phyloP scores from a whole-genome alignment of 148 eudicot species.

The Rhododendron molle region DNA sequence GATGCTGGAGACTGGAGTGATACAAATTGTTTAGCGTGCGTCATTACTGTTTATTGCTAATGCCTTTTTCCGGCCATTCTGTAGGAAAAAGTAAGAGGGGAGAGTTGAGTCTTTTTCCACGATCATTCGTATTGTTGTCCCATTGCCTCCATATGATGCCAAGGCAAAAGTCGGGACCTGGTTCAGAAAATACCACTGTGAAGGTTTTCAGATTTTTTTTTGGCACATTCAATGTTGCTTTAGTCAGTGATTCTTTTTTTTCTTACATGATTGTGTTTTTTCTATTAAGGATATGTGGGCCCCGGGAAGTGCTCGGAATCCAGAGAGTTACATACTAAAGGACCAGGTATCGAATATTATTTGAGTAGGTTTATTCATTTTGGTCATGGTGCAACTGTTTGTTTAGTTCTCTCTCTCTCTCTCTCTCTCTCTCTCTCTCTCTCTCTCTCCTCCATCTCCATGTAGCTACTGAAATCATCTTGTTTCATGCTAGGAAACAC shows the following conservation, averaged over 20 bases:
- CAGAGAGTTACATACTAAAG: slow-evolving; percentile 65
- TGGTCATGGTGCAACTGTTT: too few relatives aligned
- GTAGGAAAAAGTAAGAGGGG: slow-evolving; percentile 89
- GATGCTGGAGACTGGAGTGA: too few relatives aligned
- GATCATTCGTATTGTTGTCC: slow-evolving; percentile 58
- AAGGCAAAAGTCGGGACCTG: slow-evolving; percentile 58
- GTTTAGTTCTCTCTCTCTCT: background rate
- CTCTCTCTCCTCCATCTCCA: too few relatives aligned
- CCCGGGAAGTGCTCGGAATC: slow-evolving; percentile 79
- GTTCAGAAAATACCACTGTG: slow-evolving; percentile 45
- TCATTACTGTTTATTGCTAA: background rate
- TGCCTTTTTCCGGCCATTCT: background rate
- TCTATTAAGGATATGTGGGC: slow-evolving; percentile 61
- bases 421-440: background rate
- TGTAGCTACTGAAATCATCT: background rate
- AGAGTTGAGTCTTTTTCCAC: slow-evolving; percentile 84
- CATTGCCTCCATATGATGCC: slow-evolving; percentile 98
- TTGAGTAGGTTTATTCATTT: too few relatives aligned
- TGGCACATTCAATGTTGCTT: background rate
- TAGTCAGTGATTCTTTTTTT: too few relatives aligned
- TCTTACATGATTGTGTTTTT: slow-evolving; percentile 2
- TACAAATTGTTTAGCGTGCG: too few relatives aligned
- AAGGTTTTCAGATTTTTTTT: slow-evolving; percentile 15
- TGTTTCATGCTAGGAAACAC: slow-evolving; percentile 57
- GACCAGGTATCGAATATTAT: slow-evolving; percentile 63